Percentiles rank a stretch among this genome's conserved stretches.
phyloP scores from a whole-genome alignment of 192 early-diverging fungal species.

The Radiomyces spectabilis region DNA sequence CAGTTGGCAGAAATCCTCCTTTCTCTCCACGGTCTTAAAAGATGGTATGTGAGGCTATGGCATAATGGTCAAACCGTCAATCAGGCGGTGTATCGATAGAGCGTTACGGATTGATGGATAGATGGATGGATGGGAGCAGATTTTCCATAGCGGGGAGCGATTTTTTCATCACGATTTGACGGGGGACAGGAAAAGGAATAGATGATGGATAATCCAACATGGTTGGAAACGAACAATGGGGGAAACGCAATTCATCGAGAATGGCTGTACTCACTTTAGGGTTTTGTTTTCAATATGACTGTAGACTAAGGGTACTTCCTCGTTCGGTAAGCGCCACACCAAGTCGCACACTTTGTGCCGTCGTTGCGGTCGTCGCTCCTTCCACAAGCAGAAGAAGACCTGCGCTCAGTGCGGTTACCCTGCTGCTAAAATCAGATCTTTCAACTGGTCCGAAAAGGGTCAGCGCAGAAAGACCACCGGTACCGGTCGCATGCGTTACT shows the following conservation, averaged over 20 bases:
- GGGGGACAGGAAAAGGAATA: no score
- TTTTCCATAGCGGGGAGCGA: not conserved
- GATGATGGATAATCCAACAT: not conserved
- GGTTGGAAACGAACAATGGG: not conserved
- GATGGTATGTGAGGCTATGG: not conserved
- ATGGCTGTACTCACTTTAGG: not conserved
- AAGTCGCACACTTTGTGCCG: conserved; percentile 98
- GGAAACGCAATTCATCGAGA: not conserved
- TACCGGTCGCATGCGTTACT: conserved; percentile 94
- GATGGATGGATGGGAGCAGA: not conserved
- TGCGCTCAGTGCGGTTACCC: conserved; percentile 98
- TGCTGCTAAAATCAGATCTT: conserved; percentile 90
- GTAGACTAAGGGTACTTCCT: conserved; percentile 94
- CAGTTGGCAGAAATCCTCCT: no score
- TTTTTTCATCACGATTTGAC: not conserved
- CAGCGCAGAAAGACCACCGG: conserved; percentile 98
- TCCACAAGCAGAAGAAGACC: conserved; percentile 99
- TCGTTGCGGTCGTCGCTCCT: conserved; percentile 89
- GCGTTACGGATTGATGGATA: not conserved
- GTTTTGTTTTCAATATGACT: not conserved
- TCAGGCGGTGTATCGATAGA: not conserved
- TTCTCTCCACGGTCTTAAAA: not conserved
- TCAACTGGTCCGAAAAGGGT: conserved; percentile 93
- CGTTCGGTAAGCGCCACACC: conserved; percentile 98
- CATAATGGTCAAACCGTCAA: not conserved